Percentiles rank a stretch among this genome's conserved stretches.
phyloP scores from a whole-genome alignment of 2,329 filamentous ascomycete genomes.

The Curvularia lunata region DNA sequence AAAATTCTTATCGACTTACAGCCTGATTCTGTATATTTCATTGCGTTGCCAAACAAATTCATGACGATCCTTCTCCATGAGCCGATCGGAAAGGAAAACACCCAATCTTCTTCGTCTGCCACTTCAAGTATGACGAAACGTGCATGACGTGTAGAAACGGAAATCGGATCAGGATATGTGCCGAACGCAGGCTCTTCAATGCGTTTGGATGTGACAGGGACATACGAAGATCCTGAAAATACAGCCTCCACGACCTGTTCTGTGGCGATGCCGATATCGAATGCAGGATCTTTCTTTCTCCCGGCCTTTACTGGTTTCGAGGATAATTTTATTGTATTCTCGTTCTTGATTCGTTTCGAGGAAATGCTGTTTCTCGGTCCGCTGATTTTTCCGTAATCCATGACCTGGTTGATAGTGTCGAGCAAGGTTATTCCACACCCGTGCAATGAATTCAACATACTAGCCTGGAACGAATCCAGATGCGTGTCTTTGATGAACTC shows the following conservation, averaged over 20 bases:
- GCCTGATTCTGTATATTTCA: constrained; percentile 46
- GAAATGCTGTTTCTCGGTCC: constrained; percentile 45
- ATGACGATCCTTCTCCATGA: constrained; percentile 47
- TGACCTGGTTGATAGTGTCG: constrained; percentile 51
- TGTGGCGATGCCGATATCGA: constrained; percentile 29
- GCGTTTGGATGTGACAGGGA: constrained; percentile 19
- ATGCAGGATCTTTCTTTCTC: constrained; percentile 22
- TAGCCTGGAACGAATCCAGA: constrained; percentile 50
- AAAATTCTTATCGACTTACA: constrained; percentile 7
- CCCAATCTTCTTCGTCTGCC: constrained; percentile 46
- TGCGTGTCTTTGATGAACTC: constrained; percentile 57
- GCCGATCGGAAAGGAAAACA: constrained; percentile 50
- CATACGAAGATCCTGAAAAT: constrained; percentile 44
- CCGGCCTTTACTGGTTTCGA: constrained; percentile 41
- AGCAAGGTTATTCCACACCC: constrained; percentile 58
- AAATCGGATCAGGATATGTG: constrained; percentile 4
- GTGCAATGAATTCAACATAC: constrained; percentile 54
- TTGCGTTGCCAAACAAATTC: constrained; percentile 48
- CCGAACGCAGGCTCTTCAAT: constrained; percentile 15
- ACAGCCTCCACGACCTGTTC: constrained; percentile 37
- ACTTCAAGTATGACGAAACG: constrained; percentile 41
- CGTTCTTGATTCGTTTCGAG: constrained; percentile 41
- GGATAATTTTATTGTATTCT: constrained; percentile 35
- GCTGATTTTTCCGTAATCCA: constrained; percentile 41
- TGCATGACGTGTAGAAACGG: constrained; percentile 20